These are phyloP conservation scores for Teunomyces lycoperdinae DNA, from an alignment of 805 yeast genomes.

Conservation along the genomic window DNA sequence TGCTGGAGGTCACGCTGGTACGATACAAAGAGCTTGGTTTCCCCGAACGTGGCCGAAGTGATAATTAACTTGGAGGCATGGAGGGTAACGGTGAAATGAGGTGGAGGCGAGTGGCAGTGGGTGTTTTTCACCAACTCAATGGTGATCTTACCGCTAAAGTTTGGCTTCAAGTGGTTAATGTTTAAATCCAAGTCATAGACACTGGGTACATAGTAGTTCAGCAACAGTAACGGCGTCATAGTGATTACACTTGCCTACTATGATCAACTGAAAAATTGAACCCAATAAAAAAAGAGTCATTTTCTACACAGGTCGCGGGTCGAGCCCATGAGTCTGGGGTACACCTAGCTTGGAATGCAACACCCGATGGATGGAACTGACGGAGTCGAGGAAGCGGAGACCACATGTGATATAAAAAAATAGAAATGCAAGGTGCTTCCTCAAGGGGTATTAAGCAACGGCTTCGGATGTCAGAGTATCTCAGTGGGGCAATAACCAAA, in stretches of 20 bases:
- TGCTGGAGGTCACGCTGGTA: conserved; percentile 42
- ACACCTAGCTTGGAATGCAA: background rate
- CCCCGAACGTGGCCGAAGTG: conserved; percentile 26
- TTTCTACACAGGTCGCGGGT: background rate
- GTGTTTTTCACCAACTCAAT: conserved; percentile 29
- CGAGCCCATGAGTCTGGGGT: background rate
- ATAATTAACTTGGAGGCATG: conserved; percentile 43
- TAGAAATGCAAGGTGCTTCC: background rate
- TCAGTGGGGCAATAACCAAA: background rate
- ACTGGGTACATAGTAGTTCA: conserved; percentile 35
- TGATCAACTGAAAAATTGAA: background rate
- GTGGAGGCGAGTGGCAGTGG: conserved; percentile 9
- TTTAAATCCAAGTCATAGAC: conserved; percentile 36
- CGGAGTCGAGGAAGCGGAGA: background rate
- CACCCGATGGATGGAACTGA: background rate
- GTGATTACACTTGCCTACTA: background rate
- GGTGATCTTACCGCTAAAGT: conserved; percentile 43
- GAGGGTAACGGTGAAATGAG: conserved; percentile 24
- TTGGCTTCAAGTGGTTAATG: conserved; percentile 44
- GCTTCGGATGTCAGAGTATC: background rate
- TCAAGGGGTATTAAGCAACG: background rate
- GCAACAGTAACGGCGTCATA: conserved; percentile 16
- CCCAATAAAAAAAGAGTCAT: background rate
- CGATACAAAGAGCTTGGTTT: conserved; percentile 22
- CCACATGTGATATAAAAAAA: background rate